Evolutionary conservation across 2,329 filamentous ascomycete species (phyloP).

Genomic region (Rutstroemia sydowiana): DNA sequence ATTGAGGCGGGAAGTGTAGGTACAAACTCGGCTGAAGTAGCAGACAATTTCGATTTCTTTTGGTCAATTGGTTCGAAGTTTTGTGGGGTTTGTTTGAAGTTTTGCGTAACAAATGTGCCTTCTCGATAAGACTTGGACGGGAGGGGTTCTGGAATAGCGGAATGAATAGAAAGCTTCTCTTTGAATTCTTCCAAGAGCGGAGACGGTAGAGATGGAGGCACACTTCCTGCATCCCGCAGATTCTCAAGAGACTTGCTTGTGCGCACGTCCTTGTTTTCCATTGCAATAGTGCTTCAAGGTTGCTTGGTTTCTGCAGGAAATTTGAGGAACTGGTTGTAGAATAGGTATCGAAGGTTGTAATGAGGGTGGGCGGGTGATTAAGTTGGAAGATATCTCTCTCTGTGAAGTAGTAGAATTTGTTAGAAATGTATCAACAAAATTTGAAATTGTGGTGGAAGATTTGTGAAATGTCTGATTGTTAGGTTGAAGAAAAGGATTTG

Average conservation of each 20-base stretch:
- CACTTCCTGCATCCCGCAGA: background rate
- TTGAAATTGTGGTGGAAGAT: too few species aligned
- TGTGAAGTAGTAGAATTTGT: too few species aligned
- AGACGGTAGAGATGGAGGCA: too few species aligned
- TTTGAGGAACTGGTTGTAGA: too few species aligned
- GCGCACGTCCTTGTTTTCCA: conserved; percentile 10
- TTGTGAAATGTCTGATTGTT: too few species aligned
- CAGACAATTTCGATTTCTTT: conserved; percentile 1
- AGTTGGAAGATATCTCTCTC: too few species aligned
- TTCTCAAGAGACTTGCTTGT: background rate
- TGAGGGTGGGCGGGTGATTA: too few species aligned
- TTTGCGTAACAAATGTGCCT: conserved; percentile 5
- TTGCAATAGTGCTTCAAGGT: background rate
- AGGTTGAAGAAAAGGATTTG: too few species aligned
- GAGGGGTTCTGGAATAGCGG: background rate
- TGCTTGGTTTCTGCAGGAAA: too few species aligned
- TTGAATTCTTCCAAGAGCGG: background rate
- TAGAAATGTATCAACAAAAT: too few species aligned
- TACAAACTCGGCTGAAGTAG: conserved; percentile 7
- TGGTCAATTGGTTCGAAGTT: background rate
- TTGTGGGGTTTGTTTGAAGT: background rate
- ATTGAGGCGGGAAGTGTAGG: background rate
- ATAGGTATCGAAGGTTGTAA: too few species aligned
- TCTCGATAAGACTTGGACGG: conserved; percentile 6
- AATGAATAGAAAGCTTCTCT: background rate